Base-by-base conservation (phyloP, 2,329 filamentous ascomycete genomes). In the Calonectria pseudoreteaudii region DNA sequence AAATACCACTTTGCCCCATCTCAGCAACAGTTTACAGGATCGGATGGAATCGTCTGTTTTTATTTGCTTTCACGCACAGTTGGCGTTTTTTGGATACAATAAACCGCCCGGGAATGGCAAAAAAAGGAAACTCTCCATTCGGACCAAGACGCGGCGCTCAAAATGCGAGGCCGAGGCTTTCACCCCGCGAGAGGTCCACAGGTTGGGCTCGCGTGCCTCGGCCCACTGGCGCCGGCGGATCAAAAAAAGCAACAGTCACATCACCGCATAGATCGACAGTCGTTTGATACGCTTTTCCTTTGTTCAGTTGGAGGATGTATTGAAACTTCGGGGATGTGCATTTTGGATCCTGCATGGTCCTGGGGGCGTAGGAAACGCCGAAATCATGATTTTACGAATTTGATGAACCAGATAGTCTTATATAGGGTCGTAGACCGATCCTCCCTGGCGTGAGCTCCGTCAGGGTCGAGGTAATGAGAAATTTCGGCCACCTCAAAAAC, bases 401-500 rank as follows among this genome's bases (percentile, higher is more conserved):
- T 81, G 81, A 81, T 78, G 78, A 81, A 82, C 78, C 38, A 78
- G 70, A 76, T 74, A 73, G 56, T 60, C 56, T 60, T 77, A 70
- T 11, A 56, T 56, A 78, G 82, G 83, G 79, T 83, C 81, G 83
- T 82, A 74, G 76, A 78, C 80, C 81, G 80, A 82, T 82, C 83
- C 83, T 84, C 82, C 83, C 80, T 83, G 83, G 77, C 80, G 79
- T 68, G 77, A 79, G 75, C 75, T 77, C 78, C 78, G 83, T 81
- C 79, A 81, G 79, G 83, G 81, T 84, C 75, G 83, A 83, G 83
- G 83, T 81, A 84, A 84, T 84, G 79, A 82, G 82, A 84, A 80
- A 83, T 47, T 81, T 81, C 79, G 80, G 81, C 81, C 81, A 80
- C 83, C 83, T 84, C 83, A 83, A 70, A 70, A 70, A 75, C 62